Evolutionary conservation across 495 filamentous ascomycete species (phyloP), one percentile per base, ranked within the genome.

Genomic region (Annulohypoxylon maeteangense): DNA sequence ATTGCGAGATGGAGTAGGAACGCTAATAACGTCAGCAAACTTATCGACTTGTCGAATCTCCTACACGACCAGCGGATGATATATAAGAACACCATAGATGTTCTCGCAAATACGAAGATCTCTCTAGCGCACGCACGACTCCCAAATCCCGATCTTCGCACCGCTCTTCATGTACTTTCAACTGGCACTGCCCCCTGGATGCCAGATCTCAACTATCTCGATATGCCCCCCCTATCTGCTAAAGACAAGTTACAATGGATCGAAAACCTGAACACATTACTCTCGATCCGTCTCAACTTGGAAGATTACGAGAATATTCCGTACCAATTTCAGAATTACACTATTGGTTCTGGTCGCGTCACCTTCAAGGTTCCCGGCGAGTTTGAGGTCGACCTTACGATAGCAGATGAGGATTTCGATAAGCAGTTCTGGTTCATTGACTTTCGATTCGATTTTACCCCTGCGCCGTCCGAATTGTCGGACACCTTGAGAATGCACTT

Each of bases 381-480:
- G 74, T 99, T 97, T 75, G 96, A 99, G 76, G 87, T 97, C 22
- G 95, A 98, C 73, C 87, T 98, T 63, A 92, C 91, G 0, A 90
- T 98, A 62, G 91, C 90, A 0, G 89, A 93, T 68, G 94, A 97
- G 74, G 89, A 94, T 56, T 87, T 88, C 12, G 80, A 85, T 29
- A 91, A 89, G 7, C 95, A 94, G 75, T 93, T 97, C 75, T 97
- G 89, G 80, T 97, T 98, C 74, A 90, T 98, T 67, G 94, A 98
- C 74, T 91, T 97, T 67, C 88, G 94, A 56, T 93, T 96, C 68
- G 79, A 90, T 25, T 99, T 96, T 78, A 83, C 81, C 14, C 95
- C 95, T 7, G 85, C 87, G 3, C 72, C 85, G 2, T 80, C 85
- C 0, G 85, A 87, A 20, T 75, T 93, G 8, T 85, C 90, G 0